These are phyloP conservation scores for Ustilago bromivora DNA, from an alignment of 1,284 basidiomycete genomes.

Conservation along the genomic window DNA sequence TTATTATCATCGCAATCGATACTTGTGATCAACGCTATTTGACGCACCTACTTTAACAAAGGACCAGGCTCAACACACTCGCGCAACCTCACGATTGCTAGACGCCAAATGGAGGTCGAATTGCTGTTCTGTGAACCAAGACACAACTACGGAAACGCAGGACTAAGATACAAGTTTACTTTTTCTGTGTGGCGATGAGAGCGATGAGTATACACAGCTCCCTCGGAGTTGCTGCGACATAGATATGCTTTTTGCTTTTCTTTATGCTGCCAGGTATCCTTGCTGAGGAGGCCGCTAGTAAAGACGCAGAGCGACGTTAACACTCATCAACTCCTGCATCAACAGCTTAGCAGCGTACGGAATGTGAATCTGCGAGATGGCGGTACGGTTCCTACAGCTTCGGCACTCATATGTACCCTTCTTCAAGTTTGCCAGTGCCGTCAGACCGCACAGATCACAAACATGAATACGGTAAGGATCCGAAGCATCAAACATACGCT, in stretches of 20 bases:
- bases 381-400: slow-evolving; percentile 66
- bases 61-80: neutral
- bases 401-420: slow-evolving; percentile 68
- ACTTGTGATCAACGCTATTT: too few relatives aligned
- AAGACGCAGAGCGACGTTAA: slow-evolving; percentile 68
- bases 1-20: too few relatives aligned
- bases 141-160: neutral
- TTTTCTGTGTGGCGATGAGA: neutral
- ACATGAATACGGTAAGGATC: slow-evolving; percentile 68
- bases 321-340: slow-evolving; percentile 79
- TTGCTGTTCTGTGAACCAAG: slow-evolving; percentile 8
- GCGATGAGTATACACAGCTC: neutral
- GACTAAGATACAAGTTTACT: slow-evolving; percentile 23
- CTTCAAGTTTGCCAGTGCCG: slow-evolving; percentile 67
- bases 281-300: slow-evolving; percentile 32
- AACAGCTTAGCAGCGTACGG: slow-evolving; percentile 78
- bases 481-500: slow-evolving; percentile 68
- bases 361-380: slow-evolving; percentile 69
- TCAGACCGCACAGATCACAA: slow-evolving; percentile 67
- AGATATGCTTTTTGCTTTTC: neutral
- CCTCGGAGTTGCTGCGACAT: neutral
- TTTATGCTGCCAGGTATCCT: neutral
- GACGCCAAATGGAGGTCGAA: slow-evolving; percentile 3
- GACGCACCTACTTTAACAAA: too few relatives aligned
- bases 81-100: neutral